These are phyloP conservation scores for Cardiospermum halicacabum DNA, from an alignment of 345 rosid genomes.

Conservation along the genomic window DNA sequence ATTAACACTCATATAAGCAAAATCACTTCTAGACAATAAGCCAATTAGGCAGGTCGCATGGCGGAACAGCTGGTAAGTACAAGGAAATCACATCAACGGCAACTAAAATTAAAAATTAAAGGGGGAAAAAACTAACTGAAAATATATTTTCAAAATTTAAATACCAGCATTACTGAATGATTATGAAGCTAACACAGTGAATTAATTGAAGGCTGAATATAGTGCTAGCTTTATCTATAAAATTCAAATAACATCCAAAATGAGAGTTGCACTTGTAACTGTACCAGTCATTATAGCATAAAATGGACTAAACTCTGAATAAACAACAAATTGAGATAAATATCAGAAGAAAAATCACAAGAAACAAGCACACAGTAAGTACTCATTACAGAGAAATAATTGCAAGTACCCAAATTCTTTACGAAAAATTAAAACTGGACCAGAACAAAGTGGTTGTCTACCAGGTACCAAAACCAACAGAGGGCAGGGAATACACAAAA, in stretches of 20 bases:
- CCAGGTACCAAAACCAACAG: slow-evolving; percentile 13
- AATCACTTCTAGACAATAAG: not conserved
- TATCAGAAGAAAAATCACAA: not conserved
- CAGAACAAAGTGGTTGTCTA: slow-evolving; percentile 3
- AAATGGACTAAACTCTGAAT: not conserved
- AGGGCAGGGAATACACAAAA: not conserved
- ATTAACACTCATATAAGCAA: not conserved
- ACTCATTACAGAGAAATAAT: not conserved
- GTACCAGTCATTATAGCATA: not conserved
- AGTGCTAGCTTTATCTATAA: not conserved
- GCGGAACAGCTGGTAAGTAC: not conserved
- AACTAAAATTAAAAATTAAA: too few relatives aligned
- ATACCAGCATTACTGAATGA: not conserved
- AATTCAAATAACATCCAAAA: not conserved
- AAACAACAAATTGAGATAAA: not conserved
- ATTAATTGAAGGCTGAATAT: not conserved
- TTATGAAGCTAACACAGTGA: not conserved
- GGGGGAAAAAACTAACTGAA: too few relatives aligned
- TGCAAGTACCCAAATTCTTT: not conserved
- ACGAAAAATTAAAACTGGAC: not conserved
- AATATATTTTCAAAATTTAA: not conserved
- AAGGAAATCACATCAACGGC: not conserved
- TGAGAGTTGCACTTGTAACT: not conserved
- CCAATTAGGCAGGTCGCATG: not conserved
- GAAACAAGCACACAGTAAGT: not conserved